Base-by-base conservation (phyloP, 108 stramenopile genomes). In the Skeletonema grethae region DNA sequence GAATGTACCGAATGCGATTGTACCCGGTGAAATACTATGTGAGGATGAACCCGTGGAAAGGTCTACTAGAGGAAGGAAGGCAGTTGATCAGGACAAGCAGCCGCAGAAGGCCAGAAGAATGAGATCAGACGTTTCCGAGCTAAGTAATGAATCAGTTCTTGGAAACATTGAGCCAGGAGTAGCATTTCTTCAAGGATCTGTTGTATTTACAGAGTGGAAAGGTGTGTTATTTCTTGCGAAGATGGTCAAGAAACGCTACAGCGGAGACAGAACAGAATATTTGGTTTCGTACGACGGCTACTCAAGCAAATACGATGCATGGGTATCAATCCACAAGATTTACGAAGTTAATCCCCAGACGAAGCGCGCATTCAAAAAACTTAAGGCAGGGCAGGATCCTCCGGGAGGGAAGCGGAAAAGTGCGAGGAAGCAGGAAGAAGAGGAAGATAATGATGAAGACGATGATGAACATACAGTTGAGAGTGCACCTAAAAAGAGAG, bases 331-430 rank as follows among this genome's bases (percentile, higher is more conserved):
- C 48, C 59, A 64, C 38, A 75, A 75, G 31, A 80, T 84, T 62
- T 84, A 84, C 48, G 83, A 84, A 46, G 65, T 84, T 24, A 76
- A 84, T 43, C 83, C 53, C 20, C 68, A 76, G 48, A 80, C 83
- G 46, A 84, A 79, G 41, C 73, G 75, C 1, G 70, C 76, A 4
- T 84, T 76, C 57, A 79, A 84, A 22, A 65, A 53, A 60, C 16
- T 80, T 4, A 74, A 69, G 46, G 65, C 69, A 10, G 68, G 36
- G 18, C 29, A 38, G 28, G 16, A 48, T 13, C 57, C 38, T 20
- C 24, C 67, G 56, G 30, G 45, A 30, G 59, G 39, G 34, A 30
- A 55, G 61, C 63, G 67, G 61, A 48, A 32, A 79, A 48, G 63
- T 38, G 45, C 53, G 73, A 63, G 28, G 16, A 34, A 56, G 63